These are phyloP conservation scores for Panicum miliaceum DNA, from an alignment of 176 grass and related monocot species.

Conservation along the genomic window DNA sequence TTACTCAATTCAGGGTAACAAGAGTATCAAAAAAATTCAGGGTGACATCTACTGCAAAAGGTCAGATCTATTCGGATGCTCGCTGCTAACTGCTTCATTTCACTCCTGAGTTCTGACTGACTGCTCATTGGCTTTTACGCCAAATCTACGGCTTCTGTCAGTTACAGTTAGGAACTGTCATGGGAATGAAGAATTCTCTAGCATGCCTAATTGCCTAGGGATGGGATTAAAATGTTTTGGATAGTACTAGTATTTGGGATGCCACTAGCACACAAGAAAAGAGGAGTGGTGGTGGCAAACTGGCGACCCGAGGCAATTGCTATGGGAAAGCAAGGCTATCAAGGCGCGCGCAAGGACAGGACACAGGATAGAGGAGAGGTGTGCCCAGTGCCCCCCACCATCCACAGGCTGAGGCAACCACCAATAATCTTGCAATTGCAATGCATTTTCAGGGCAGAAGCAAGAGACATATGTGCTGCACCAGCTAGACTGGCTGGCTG, in stretches of 20 bases:
- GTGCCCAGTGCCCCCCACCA: neutral
- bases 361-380: neutral
- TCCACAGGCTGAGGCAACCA: constrained; percentile 33
- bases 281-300: constrained; percentile 23
- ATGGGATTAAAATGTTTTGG: constrained; percentile 19
- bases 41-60: constrained; percentile 17
- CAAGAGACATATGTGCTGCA: constrained; percentile 48
- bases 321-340: constrained; percentile 24
- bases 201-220: neutral
- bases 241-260: constrained; percentile 24
- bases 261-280: constrained; percentile 25
- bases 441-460: constrained; percentile 43
- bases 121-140: neutral
- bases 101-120: neutral
- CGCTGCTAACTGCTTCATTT: neutral
- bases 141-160: constrained; percentile 4
- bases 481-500: constrained; percentile 50
- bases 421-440: constrained; percentile 40
- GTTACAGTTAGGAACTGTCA: neutral
- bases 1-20: constrained; percentile 35
- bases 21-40: neutral
- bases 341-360: neutral
- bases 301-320: neutral
- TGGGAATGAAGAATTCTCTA: constrained; percentile 5
- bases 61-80: constrained; percentile 31